A percentile compares a stretch with the other conserved stretches of the same genome.
phyloP scores from a whole-genome alignment of 140 eudicot species.

The Cichorium intybus region DNA sequence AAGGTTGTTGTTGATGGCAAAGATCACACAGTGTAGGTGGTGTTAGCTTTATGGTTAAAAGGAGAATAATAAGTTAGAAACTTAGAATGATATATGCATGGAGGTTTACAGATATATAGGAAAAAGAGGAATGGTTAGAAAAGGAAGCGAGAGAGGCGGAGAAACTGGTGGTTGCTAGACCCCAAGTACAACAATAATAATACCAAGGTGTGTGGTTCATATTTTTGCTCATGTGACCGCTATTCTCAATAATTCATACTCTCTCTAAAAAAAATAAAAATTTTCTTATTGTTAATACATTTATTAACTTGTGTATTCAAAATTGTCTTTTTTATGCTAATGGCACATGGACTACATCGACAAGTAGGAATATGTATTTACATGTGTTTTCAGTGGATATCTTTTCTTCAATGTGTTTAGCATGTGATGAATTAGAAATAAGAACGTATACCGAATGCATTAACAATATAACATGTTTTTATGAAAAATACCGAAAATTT shows the following conservation, averaged over 20 bases:
- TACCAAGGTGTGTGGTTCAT: slow-evolving; percentile 15
- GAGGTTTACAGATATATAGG: neutral
- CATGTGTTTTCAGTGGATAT: neutral
- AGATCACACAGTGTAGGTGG: slow-evolving; percentile 43
- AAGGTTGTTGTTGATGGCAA: slow-evolving; percentile 36
- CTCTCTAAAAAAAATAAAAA: neutral
- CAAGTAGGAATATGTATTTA: neutral
- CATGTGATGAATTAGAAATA: neutral
- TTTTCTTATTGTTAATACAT: too few relatives aligned
- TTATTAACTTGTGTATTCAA: neutral
- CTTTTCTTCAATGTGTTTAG: neutral
- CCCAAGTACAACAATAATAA: neutral
- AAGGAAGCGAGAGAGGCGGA: slow-evolving; percentile 1
- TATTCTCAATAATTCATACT: neutral
- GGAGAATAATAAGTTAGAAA: neutral
- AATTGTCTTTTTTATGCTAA: neutral
- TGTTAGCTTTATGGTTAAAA: slow-evolving; percentile 1
- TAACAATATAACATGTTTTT: neutral
- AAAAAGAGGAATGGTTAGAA: neutral
- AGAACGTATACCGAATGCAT: neutral
- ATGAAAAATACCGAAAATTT: neutral
- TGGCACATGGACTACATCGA: neutral
- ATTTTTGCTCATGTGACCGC: neutral
- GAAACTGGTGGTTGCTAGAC: slow-evolving; percentile 23
- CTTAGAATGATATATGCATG: neutral